phyloP scores from a whole-genome alignment of 2,329 filamentous ascomycete genomes.

The Dactylellina parvicollis region DNA sequence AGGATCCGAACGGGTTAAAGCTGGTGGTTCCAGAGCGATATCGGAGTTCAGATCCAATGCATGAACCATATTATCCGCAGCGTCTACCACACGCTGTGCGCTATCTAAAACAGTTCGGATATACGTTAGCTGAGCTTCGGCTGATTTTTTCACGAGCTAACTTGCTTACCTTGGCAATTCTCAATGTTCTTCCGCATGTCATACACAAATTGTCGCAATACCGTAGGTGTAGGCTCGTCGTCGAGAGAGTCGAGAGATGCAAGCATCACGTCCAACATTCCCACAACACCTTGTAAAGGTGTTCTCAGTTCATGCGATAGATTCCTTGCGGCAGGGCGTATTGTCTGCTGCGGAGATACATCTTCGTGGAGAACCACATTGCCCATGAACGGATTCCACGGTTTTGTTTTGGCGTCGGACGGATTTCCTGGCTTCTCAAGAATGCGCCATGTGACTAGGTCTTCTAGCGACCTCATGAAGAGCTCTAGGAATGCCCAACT shows the following conservation, averaged over 20 bases:
- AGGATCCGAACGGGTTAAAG: slow-evolving; percentile 57
- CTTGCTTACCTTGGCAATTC: slow-evolving; percentile 70
- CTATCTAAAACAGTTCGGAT: slow-evolving; percentile 66
- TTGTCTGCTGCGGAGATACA: slow-evolving; percentile 70
- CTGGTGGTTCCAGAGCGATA: slow-evolving; percentile 69
- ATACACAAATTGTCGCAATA: slow-evolving; percentile 68
- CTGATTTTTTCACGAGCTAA: background rate
- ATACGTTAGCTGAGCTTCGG: slow-evolving; percentile 25
- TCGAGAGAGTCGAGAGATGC: slow-evolving; percentile 64
- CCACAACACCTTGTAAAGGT: slow-evolving; percentile 79
- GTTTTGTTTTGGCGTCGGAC: slow-evolving; percentile 56
- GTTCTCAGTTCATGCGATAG: slow-evolving; percentile 77
- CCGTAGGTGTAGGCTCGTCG: slow-evolving; percentile 55
- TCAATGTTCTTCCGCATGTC: slow-evolving; percentile 75
- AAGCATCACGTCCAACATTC: slow-evolving; percentile 81
- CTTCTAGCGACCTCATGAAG: slow-evolving; percentile 74
- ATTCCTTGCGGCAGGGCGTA: slow-evolving; percentile 77
- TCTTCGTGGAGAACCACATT: slow-evolving; percentile 68
- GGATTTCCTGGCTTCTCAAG: slow-evolving; percentile 64
- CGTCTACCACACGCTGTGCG: slow-evolving; percentile 75
- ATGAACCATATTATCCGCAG: slow-evolving; percentile 78
- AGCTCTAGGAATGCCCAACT: slow-evolving; percentile 75
- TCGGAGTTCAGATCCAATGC: slow-evolving; percentile 80
- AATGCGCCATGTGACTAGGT: slow-evolving; percentile 71
- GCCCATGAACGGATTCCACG: slow-evolving; percentile 58